These are phyloP conservation scores for Botrytis fragariae DNA, from an alignment of 2,329 filamentous ascomycete genomes.

Conservation along the genomic window DNA sequence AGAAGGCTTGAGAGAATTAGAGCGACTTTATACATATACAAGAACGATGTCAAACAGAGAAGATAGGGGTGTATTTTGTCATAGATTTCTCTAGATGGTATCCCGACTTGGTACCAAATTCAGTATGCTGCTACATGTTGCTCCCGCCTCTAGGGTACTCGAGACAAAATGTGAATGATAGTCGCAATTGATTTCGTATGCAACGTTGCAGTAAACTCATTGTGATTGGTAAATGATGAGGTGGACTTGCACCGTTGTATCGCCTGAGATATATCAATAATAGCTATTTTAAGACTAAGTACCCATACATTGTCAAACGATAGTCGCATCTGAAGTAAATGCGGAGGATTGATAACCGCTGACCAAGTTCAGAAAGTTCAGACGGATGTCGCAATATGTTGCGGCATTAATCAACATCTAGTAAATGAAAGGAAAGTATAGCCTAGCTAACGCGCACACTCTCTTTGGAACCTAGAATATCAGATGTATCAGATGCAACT, in stretches of 20 bases:
- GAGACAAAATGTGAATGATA: conserved; percentile 12
- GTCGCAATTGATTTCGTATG: not conserved
- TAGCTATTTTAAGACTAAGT: not conserved
- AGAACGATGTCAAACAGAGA: not conserved
- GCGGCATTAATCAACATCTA: not conserved
- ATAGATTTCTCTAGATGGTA: not conserved
- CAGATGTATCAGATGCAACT: not conserved
- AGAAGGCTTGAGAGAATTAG: conserved; percentile 8
- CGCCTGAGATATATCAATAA: not conserved
- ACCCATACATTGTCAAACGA: not conserved
- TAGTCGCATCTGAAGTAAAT: not conserved
- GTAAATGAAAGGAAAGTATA: not conserved
- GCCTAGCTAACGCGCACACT: not conserved
- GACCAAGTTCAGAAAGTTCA: not conserved
- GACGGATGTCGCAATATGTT: not conserved
- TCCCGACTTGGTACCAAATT: not conserved
- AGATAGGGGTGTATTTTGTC: not conserved
- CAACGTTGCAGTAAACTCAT: not conserved
- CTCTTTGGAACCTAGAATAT: not conserved
- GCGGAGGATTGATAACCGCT: not conserved
- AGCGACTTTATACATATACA: conserved; percentile 8
- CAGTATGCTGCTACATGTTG: not conserved
- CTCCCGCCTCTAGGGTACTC: not conserved
- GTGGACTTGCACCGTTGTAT: not conserved
- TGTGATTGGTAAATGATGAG: not conserved